Evolutionary conservation across 805 yeast genomes (phyloP).

Genomic region (Saccharomycopsis fermentans): DNA sequence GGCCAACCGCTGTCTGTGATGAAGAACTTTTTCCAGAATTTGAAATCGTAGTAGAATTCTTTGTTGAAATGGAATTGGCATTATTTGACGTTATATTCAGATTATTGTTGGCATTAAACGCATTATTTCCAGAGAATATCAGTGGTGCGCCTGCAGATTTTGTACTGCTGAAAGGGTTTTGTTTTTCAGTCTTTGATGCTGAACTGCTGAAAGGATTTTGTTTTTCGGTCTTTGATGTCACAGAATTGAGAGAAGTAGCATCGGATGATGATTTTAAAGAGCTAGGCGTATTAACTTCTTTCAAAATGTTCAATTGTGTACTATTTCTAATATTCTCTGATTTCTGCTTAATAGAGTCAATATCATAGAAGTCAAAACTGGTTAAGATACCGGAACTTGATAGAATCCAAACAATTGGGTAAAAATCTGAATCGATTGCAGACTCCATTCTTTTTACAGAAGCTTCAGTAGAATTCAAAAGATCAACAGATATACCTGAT

Average conservation of each 20-base stretch:
- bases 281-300: not conserved
- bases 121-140: not conserved
- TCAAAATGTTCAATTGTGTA: constrained; percentile 4
- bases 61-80: not conserved
- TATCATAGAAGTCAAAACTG: constrained; percentile 10
- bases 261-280: not conserved
- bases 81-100: not conserved
- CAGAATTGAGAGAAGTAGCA: no score
- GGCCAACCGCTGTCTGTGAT: not conserved
- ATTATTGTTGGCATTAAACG: not conserved
- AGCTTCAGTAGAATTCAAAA: not conserved
- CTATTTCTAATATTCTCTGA: not conserved
- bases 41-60: not conserved
- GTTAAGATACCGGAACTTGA: constrained; percentile 7
- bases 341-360: constrained; percentile 3
- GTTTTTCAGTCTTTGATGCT: not conserved
- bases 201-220: not conserved
- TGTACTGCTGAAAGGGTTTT: not conserved
- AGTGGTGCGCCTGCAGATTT: not conserved
- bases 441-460: not conserved
- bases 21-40: not conserved
- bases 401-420: constrained; percentile 8
- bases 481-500: constrained; percentile 58
- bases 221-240: no score
- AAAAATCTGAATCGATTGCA: not conserved